These are phyloP conservation scores for Cladosporium sp. DNA, from an alignment of 2,329 filamentous ascomycete species.

Conservation along the genomic window DNA sequence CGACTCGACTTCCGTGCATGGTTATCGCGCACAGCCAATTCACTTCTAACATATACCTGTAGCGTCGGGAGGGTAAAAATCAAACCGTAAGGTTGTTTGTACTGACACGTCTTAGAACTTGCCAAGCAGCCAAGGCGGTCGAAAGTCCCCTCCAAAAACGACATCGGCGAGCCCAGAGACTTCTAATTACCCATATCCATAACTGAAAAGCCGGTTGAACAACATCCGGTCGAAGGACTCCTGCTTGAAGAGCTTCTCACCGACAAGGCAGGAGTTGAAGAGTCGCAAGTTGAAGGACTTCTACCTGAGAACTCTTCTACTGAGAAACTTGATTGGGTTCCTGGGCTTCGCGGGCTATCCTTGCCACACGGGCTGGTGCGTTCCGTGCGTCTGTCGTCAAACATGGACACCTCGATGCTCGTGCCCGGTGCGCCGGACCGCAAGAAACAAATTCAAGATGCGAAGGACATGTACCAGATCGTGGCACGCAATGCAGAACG, in stretches of 20 bases:
- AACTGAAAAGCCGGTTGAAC: neutral
- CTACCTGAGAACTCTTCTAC: neutral
- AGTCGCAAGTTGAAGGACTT: neutral
- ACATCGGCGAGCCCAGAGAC: neutral
- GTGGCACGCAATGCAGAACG: conserved; percentile 64
- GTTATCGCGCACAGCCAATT: neutral
- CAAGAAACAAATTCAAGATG: conserved; percentile 66
- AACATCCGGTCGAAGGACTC: neutral
- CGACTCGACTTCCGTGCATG: neutral
- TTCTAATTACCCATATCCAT: neutral
- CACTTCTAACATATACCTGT: neutral
- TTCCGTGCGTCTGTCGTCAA: neutral
- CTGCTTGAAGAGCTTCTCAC: neutral
- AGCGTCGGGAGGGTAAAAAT: neutral
- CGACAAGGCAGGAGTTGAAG: neutral
- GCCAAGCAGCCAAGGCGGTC: neutral
- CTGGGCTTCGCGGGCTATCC: neutral
- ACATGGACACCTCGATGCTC: conserved; percentile 18
- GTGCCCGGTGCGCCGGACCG: conserved; percentile 43
- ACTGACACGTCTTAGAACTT: neutral
- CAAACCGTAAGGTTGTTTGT: neutral
- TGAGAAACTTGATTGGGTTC: neutral
- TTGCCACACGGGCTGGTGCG: neutral
- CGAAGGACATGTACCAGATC: conserved; percentile 65
- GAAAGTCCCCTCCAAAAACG: neutral